Conservation (phyloP, 345 rosid species). For the Citrus maxima region DNA sequence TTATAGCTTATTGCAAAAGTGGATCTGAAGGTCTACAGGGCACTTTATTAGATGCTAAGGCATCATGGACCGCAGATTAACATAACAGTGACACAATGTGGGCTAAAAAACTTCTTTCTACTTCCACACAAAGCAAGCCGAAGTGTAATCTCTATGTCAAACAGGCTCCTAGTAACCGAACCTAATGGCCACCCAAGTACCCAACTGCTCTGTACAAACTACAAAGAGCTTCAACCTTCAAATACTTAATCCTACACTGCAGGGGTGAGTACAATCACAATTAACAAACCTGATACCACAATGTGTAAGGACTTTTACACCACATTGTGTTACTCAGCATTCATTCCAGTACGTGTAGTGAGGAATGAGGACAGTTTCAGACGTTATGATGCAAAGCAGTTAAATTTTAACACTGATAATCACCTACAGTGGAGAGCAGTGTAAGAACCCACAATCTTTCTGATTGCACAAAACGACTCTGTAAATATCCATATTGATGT, state of each 20-base stretch:
- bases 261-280: too few species aligned
- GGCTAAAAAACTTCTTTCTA: not conserved
- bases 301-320: too few species aligned
- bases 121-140: not conserved
- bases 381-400: not conserved
- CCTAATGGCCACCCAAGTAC: too few species aligned
- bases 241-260: too few species aligned
- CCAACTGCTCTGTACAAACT: too few species aligned
- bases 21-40: not conserved
- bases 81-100: not conserved
- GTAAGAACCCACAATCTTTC: too few species aligned
- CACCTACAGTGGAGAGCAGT: not conserved
- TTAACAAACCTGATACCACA: too few species aligned
- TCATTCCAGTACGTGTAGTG: not conserved
- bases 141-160: too few species aligned
- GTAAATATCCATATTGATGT: not conserved
- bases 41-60: not conserved
- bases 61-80: not conserved
- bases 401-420: not conserved
- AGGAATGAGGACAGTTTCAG: not conserved
- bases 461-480: not conserved
- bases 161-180: too few species aligned
- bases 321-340: not conserved
- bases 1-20: not conserved
- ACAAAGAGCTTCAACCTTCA: too few species aligned